phyloP scores from a whole-genome alignment of 352 stramenopile genomes.

The Phytophthora pistaciae region DNA sequence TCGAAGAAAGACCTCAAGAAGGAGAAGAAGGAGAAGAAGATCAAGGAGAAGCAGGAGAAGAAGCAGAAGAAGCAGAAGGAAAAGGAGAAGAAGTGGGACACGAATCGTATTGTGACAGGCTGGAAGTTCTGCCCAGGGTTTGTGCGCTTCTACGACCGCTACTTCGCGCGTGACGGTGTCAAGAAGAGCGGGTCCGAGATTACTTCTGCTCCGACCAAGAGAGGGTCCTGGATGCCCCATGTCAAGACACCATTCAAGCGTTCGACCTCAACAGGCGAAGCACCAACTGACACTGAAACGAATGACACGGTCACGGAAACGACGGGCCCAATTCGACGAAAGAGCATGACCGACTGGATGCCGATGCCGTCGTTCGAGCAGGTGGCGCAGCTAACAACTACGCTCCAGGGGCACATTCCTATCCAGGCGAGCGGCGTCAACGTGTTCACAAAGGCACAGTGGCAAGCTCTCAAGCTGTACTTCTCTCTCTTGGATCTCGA shows the following conservation, averaged over 20 bases:
- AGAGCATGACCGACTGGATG: conserved; percentile 53
- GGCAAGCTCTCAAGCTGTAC: conserved; percentile 80
- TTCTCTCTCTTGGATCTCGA: conserved; percentile 78
- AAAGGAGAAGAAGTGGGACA: conserved; percentile 41
- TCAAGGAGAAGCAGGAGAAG: conserved; percentile 36
- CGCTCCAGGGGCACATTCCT: conserved; percentile 38
- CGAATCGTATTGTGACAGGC: conserved; percentile 44
- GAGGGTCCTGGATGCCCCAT: conserved; percentile 28
- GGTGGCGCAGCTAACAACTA: conserved; percentile 41
- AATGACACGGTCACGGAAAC: conserved; percentile 33
- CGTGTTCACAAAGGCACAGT: conserved; percentile 77
- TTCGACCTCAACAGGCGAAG: conserved; percentile 43
- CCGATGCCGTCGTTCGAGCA: conserved; percentile 45
- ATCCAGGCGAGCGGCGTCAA: conserved; percentile 45
- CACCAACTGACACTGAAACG: conserved; percentile 20
- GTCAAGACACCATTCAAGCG: conserved; percentile 39
- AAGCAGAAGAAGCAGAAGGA: conserved; percentile 45
- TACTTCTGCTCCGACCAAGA: conserved; percentile 26
- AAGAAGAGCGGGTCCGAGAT: conserved; percentile 36
- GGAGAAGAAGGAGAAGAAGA: conserved; percentile 32
- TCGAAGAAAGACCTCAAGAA: conserved; percentile 36
- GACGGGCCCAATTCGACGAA: conserved; percentile 38
- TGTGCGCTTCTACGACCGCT: conserved; percentile 74
- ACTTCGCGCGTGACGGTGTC: conserved; percentile 41
- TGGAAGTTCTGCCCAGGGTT: conserved; percentile 79